Conservation (phyloP, 805 yeast genomes). For the Candida palmyrensis region DNA sequence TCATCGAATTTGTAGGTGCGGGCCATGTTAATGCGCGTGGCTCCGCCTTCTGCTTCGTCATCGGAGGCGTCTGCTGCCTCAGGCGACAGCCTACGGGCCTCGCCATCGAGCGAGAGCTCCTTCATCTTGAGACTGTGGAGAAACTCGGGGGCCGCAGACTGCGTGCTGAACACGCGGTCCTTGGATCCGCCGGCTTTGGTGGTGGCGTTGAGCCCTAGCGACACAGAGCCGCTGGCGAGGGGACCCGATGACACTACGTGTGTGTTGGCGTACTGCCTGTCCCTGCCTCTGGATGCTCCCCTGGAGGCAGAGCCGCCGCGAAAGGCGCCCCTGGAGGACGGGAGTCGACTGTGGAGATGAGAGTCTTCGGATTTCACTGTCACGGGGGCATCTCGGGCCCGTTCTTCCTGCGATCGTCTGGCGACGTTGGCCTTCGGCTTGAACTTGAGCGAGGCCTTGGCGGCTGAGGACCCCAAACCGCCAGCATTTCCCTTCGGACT, state of each 20-base stretch:
- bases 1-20: conserved; percentile 49
- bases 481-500: not conserved
- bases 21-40: conserved; percentile 58
- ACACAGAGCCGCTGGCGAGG: conserved; percentile 58
- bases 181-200: conserved; percentile 21
- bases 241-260: conserved; percentile 72
- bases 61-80: conserved; percentile 14
- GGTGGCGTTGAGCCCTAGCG: conserved; percentile 26
- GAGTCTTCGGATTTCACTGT: conserved; percentile 32
- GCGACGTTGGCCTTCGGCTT: conserved; percentile 79
- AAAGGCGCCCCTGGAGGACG: conserved; percentile 21
- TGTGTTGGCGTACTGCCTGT: conserved; percentile 41
- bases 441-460: conserved; percentile 62
- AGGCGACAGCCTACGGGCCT: conserved; percentile 1
- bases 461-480: conserved; percentile 7
- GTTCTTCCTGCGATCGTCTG: conserved; percentile 75
- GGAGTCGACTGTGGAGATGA: too few relatives aligned
- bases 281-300: conserved; percentile 29
- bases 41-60: conserved; percentile 38
- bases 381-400: conserved; percentile 69
- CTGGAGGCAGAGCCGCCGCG: conserved; percentile 23
- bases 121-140: conserved; percentile 31
- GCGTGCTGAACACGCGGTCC: conserved; percentile 27
- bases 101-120: conserved; percentile 7
- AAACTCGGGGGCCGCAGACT: conserved; percentile 39